Evolutionary conservation across 176 grass and related monocot genomes (phyloP), one percentile per base, ranked within the genome.

Genomic region (Phyllostachys edulis): DNA sequence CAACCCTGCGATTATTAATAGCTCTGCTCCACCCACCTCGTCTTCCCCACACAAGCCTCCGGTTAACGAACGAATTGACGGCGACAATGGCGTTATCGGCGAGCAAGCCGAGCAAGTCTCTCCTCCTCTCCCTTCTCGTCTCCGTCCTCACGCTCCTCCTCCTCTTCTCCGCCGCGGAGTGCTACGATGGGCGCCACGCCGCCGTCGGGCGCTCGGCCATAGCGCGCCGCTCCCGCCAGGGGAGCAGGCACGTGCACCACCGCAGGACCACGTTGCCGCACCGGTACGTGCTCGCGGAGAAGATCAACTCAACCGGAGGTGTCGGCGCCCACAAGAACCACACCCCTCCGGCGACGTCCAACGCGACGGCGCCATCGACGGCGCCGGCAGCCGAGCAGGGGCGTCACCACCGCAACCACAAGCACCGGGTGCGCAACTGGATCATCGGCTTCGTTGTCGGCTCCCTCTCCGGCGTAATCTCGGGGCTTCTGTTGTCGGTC

Each of bases 401-500:
- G 4, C 21, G 49, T 2, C 86, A 7, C 54, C 84, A 73, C 66
- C 77, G 34, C 27, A 87, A 8, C 21, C 80, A 83, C 77, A 82
- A 37, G 79, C 40, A 90, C 66, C 61, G 82, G 0, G 64, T 85
- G 74, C 80, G 91, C 12, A 93, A 93, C 75, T 90, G 87, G 89
- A 88, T 95, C 59, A 69, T 95, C 11, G 90, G 89, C 5, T 93
- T 98, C 67, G 55, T 93, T 1, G 80, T 85, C 0, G 89, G 95
- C 0, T 93, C 88, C 13, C 3, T 95, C 0, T 62, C 79, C 2
- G 90, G 92, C 9, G 50, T 95, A 14, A 34, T 88, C 66, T 95
- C 83, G 0, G 95, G 95, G 0, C 60, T 91, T 1, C 5, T 84
- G 1, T 24, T 82, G 0, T 93, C 89, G 0, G 71, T 93, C 17